These are phyloP conservation scores for Hymenoscyphus fraxineus DNA, from an alignment of 2,329 filamentous ascomycete genomes.

Conservation along the genomic window DNA sequence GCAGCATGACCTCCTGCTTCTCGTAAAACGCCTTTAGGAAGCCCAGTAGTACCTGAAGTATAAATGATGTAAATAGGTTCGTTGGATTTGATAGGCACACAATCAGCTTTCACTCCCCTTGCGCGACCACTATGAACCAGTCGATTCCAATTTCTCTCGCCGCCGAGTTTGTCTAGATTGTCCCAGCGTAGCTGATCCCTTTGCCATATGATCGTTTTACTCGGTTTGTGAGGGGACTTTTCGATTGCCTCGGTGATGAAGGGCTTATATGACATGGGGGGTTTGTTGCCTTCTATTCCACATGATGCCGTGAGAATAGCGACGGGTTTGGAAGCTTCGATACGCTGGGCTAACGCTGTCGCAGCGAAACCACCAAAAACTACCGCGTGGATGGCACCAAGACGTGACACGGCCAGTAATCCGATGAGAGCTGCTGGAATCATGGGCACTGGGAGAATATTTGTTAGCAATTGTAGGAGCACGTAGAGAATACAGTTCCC, in stretches of 20 bases:
- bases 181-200: constrained; percentile 73
- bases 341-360: constrained; percentile 76
- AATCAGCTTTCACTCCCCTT: constrained; percentile 64
- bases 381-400: constrained; percentile 85
- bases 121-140: constrained; percentile 67
- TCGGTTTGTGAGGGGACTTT: constrained; percentile 66
- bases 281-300: constrained; percentile 83
- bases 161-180: constrained; percentile 58
- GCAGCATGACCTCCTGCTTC: constrained; percentile 86
- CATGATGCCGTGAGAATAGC: constrained; percentile 85
- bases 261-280: constrained; percentile 70
- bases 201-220: constrained; percentile 77
- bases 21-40: constrained; percentile 78
- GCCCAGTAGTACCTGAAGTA: constrained; percentile 77
- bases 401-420: constrained; percentile 73
- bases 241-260: constrained; percentile 71
- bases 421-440: constrained; percentile 84
- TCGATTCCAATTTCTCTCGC: constrained; percentile 76
- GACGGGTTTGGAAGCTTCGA: constrained; percentile 74
- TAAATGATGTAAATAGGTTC: constrained; percentile 90
- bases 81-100: constrained; percentile 72
- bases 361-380: constrained; percentile 93
- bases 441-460: constrained; percentile 71
- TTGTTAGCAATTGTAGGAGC: neutral
- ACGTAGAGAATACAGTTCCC: neutral